Base-by-base conservation (phyloP, 257 asterid species). In the Petunia secreta region DNA sequence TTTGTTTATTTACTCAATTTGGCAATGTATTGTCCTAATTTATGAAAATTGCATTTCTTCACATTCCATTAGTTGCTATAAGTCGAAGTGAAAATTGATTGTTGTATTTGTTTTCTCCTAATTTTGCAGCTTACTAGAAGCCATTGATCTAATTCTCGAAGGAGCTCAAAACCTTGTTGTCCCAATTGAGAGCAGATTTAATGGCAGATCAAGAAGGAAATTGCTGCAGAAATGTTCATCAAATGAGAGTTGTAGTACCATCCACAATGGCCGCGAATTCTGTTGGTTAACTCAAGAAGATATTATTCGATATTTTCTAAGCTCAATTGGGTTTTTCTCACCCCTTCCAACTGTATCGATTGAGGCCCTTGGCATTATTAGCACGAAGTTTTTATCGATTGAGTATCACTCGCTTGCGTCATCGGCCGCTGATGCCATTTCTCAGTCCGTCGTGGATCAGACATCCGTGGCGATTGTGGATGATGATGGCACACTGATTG, bases 241-340 rank as follows among this genome's bases (percentile, higher is more conserved):
- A 41, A 57, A 88, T 41, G 76, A 74, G 37, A 73, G 63, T 38
- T 83, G 84, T 40, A 88, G 84, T 40, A 88, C 93, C 2, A 64
- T 62, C 59, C 97, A 92, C 89, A 84, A 86, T 57, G 98, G 95
- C 81, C 87, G 80, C 4, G 90, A 94, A 83, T 94, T 91, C 85
- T 94, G 98, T 76, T 94, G 97, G 98, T 57, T 94, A 68, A 90
- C 97, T 5, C 97, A 91, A 77, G 98, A 94, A 84, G 98, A 94
- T 39, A 85, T 94, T 63, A 80, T 94, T 74, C 63, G 95, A 63
- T 94, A 90, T 75, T 90, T 94, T 53, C 89, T 92, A 40, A 85
- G 92, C 84, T 91, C 97, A 2, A 91, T 94, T 25, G 92, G 95
- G 71, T 86, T 90, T 2, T 91, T 94, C 87, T 91, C 97, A 6